These are phyloP conservation scores for Solanum sparsipilum DNA, from an alignment of 257 asterid species.

Conservation along the genomic window DNA sequence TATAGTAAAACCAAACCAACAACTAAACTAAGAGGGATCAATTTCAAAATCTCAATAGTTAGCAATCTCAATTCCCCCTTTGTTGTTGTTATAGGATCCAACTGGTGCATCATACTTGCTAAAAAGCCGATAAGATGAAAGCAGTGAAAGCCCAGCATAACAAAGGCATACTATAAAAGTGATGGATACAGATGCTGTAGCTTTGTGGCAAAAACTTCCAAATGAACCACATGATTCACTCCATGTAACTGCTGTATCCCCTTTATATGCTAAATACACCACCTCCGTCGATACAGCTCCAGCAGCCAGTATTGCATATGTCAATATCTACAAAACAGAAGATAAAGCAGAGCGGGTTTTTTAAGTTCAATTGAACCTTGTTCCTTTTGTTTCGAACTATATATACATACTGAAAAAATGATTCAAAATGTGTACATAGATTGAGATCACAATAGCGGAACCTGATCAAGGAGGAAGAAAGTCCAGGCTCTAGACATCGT, in stretches of 20 bases:
- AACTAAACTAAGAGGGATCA: background rate
- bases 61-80: conserved; percentile 36
- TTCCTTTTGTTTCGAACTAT: background rate
- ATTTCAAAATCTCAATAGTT: background rate
- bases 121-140: conserved; percentile 74
- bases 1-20: background rate
- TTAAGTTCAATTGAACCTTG: background rate
- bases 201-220: conserved; percentile 62
- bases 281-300: conserved; percentile 66
- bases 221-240: conserved; percentile 60
- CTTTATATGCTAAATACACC: conserved; percentile 71
- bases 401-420: background rate
- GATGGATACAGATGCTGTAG: conserved; percentile 49
- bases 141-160: conserved; percentile 54
- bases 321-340: conserved; percentile 39
- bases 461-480: conserved; percentile 88
- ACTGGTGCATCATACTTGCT: conserved; percentile 77
- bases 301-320: conserved; percentile 68
- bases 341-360: background rate
- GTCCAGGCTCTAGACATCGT: conserved; percentile 75
- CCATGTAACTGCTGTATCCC: conserved; percentile 56
- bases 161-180: conserved; percentile 59
- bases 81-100: conserved; percentile 7
- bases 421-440: background rate
- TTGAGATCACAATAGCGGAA: background rate